Evolutionary conservation across 2,329 filamentous ascomycete species (phyloP).

Genomic region (Penicillium oxalicum): DNA sequence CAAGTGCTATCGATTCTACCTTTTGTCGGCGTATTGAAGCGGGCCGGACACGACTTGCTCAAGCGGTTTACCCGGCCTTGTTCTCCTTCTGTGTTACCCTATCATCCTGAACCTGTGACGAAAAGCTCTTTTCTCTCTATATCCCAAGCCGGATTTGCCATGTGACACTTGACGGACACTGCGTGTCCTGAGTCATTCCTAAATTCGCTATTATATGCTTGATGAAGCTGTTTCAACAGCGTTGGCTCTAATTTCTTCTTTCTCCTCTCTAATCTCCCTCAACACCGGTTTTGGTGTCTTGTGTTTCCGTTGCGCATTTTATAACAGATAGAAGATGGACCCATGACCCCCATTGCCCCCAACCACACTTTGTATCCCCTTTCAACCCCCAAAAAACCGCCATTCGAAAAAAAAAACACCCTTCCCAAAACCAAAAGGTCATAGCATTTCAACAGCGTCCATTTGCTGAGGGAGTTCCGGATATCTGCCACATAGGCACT

Average conservation of each 20-base stretch:
- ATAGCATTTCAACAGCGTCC: slow-evolving; percentile 43
- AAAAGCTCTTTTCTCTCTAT: neutral
- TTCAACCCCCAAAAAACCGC: slow-evolving; percentile 7
- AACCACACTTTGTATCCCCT: slow-evolving; percentile 36
- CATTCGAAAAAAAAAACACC: slow-evolving; percentile 48
- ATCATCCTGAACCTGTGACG: too few species aligned
- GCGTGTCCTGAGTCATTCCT: slow-evolving; percentile 17
- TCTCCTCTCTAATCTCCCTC: neutral
- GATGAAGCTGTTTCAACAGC: slow-evolving; percentile 16
- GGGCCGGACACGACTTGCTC: too few species aligned
- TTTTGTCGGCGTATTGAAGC: too few species aligned
- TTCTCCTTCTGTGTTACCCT: too few species aligned
- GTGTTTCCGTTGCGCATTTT: slow-evolving; percentile 9
- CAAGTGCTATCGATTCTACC: too few species aligned
- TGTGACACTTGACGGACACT: slow-evolving; percentile 26
- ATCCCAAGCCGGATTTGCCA: slow-evolving; percentile 28
- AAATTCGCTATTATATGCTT: slow-evolving; percentile 18
- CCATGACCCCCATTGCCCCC: slow-evolving; percentile 21
- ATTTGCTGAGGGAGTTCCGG: slow-evolving; percentile 60
- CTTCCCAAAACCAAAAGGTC: too few species aligned
- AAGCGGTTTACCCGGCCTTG: too few species aligned
- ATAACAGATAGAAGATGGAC: slow-evolving; percentile 47
- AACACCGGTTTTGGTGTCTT: neutral
- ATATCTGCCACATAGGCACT: slow-evolving; percentile 64
- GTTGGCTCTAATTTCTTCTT: slow-evolving; percentile 10